A percentile compares a stretch with the other conserved stretches of the same genome.
These are phyloP conservation scores for Trichosporon ovoides DNA, from an alignment of 1,284 basidiomycete species.

Conservation along the genomic window DNA sequence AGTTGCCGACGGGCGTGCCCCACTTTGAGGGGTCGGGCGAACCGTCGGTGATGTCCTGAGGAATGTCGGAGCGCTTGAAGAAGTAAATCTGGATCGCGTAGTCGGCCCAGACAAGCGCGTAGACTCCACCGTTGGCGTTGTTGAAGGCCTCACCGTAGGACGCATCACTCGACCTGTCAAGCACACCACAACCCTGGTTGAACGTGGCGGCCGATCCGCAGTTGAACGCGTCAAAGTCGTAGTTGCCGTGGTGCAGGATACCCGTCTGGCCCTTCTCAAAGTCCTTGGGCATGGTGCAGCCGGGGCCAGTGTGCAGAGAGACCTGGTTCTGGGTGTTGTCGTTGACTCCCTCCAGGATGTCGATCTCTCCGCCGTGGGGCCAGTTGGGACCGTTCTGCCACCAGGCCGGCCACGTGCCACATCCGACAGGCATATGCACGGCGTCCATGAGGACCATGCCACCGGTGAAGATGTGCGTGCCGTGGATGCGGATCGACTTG, in stretches of 20 bases:
- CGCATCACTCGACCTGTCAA: constrained; percentile 30
- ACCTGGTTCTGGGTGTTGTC: constrained; percentile 48
- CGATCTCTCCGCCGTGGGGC: constrained; percentile 55
- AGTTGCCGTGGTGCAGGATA: constrained; percentile 51
- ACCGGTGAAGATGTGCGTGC: constrained; percentile 56
- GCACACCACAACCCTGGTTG: constrained; percentile 50
- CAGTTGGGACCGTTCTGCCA: constrained; percentile 52
- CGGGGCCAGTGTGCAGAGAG: constrained; percentile 47
- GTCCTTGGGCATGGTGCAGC: constrained; percentile 52
- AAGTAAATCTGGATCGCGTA: constrained; percentile 72
- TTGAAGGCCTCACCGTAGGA: constrained; percentile 49
- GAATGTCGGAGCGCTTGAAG: constrained; percentile 67
- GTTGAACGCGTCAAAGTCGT: constrained; percentile 43
- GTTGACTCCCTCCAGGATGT: constrained; percentile 54
- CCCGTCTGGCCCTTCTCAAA: constrained; percentile 57
- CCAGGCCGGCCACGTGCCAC: constrained; percentile 63
- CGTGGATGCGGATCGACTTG: constrained; percentile 68
- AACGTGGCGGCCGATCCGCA: constrained; percentile 45
- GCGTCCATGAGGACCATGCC: constrained; percentile 74
- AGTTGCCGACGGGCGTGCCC: constrained; percentile 68
- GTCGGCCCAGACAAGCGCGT: constrained; percentile 62
- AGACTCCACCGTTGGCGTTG: constrained; percentile 48
- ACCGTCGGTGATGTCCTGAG: constrained; percentile 64
- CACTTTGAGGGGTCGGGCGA: constrained; percentile 65
- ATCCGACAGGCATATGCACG: constrained; percentile 84